These are phyloP conservation scores for Ceratobasidium sp. DNA, from an alignment of 1,284 basidiomycete genomes.

Conservation along the genomic window DNA sequence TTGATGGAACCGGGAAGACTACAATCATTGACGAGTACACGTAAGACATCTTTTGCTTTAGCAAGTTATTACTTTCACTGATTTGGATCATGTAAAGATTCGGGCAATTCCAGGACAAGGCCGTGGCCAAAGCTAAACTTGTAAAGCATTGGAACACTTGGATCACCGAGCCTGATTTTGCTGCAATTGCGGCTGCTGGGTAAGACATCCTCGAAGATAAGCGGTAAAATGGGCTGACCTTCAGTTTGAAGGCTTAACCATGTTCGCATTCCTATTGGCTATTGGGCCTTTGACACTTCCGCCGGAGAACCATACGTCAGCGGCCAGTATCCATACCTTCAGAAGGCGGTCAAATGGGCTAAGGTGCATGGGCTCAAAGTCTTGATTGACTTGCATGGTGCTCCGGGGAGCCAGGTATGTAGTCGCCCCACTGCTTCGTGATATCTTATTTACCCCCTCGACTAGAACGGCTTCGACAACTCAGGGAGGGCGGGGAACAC, in stretches of 20 bases:
- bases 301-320: conserved; percentile 87
- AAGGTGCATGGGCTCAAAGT: conserved; percentile 81
- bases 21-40: conserved; percentile 88
- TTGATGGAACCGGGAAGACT: conserved; percentile 64
- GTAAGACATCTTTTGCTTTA: conserved; percentile 66
- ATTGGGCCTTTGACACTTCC: conserved; percentile 91
- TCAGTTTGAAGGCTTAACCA: conserved; percentile 49
- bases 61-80: background rate
- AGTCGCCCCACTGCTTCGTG: too few relatives aligned
- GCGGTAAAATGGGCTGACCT: too few relatives aligned
- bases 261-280: conserved; percentile 80
- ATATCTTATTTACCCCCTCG: background rate
- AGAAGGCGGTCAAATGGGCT: conserved; percentile 83
- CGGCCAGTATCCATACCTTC: conserved; percentile 71
- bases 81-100: conserved; percentile 63
- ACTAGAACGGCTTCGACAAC: conserved; percentile 80
- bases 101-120: conserved; percentile 57
- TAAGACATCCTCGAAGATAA: too few relatives aligned
- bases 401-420: conserved; percentile 77
- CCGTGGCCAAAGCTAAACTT: conserved; percentile 66
- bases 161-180: conserved; percentile 84
- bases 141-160: conserved; percentile 84
- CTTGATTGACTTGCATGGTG: conserved; percentile 82
- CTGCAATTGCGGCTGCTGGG: conserved; percentile 47
- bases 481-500: conserved; percentile 80